Conservation (phyloP, 2,329 filamentous ascomycete species). For the Phaeosphaeria sp. region DNA sequence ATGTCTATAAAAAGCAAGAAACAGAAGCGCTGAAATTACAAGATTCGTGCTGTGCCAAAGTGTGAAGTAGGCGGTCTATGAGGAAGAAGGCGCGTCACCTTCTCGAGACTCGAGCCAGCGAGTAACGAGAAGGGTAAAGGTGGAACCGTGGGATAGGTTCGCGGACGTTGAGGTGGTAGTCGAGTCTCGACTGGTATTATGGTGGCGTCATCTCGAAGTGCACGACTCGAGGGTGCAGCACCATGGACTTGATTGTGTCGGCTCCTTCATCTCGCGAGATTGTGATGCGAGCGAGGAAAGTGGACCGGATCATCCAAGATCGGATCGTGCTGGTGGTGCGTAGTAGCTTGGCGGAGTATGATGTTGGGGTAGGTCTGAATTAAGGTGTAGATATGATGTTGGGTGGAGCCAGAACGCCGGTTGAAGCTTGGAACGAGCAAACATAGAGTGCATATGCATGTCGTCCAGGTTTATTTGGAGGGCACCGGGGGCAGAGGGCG, state of each 20-base stretch:
- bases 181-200: slow-evolving; percentile 24
- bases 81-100: slow-evolving; percentile 24
- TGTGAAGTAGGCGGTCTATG: slow-evolving; percentile 34
- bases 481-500: slow-evolving; percentile 56
- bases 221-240: slow-evolving; percentile 23
- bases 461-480: slow-evolving; percentile 44
- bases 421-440: slow-evolving; percentile 25
- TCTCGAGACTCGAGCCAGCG: slow-evolving; percentile 47
- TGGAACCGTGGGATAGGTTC: slow-evolving; percentile 18
- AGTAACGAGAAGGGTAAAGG: slow-evolving; percentile 35
- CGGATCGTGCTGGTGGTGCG: slow-evolving; percentile 32
- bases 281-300: slow-evolving; percentile 28
- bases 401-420: slow-evolving; percentile 33
- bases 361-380: background rate
- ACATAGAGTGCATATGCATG: slow-evolving; percentile 7
- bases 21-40: slow-evolving; percentile 44
- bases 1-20: slow-evolving; percentile 30
- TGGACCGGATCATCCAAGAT: slow-evolving; percentile 34
- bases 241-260: slow-evolving; percentile 20
- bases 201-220: slow-evolving; percentile 6
- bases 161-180: slow-evolving; percentile 3
- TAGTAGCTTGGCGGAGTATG: slow-evolving; percentile 2
- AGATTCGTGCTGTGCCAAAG: slow-evolving; percentile 30
- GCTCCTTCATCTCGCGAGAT: slow-evolving; percentile 27
- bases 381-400: slow-evolving; percentile 15